Evolutionary conservation across 768 basidiomycete genomes (phyloP).

Genomic region (Boletus coccyginus): DNA sequence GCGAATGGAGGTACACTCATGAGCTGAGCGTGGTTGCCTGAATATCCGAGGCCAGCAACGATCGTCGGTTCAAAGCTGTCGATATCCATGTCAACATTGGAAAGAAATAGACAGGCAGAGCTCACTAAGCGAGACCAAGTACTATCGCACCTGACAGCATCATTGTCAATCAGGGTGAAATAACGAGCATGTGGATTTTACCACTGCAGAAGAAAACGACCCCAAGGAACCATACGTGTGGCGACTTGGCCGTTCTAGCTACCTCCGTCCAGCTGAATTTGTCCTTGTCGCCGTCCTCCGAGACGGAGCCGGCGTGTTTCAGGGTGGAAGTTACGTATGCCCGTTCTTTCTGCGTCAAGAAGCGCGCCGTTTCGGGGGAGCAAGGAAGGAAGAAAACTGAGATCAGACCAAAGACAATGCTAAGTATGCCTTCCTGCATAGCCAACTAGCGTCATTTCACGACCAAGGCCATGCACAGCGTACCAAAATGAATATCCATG

Average conservation of each 20-base stretch:
- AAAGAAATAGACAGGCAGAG: slow-evolving; percentile 14
- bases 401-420: slow-evolving; percentile 49
- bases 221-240: slow-evolving; percentile 53
- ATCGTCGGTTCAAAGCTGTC: slow-evolving; percentile 44
- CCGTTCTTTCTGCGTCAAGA: slow-evolving; percentile 51
- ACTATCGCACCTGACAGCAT: slow-evolving; percentile 10
- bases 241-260: slow-evolving; percentile 43
- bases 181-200: no score
- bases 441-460: no score
- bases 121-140: slow-evolving; percentile 22
- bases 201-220: slow-evolving; percentile 54
- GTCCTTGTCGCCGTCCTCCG: slow-evolving; percentile 43
- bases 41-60: slow-evolving; percentile 58
- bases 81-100: slow-evolving; percentile 36
- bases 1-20: slow-evolving; percentile 48
- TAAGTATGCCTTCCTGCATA: no score
- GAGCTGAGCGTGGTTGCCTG: slow-evolving; percentile 52
- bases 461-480: no score
- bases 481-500: no score
- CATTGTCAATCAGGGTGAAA: background rate
- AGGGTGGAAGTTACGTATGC: slow-evolving; percentile 33
- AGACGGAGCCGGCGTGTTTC: slow-evolving; percentile 28
- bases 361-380: slow-evolving; percentile 42
- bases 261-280: slow-evolving; percentile 59
- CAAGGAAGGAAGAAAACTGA: slow-evolving; percentile 49